Conservation (phyloP, 1,284 basidiomycete genomes). For the Cutaneotrichosporon mucoides region DNA sequence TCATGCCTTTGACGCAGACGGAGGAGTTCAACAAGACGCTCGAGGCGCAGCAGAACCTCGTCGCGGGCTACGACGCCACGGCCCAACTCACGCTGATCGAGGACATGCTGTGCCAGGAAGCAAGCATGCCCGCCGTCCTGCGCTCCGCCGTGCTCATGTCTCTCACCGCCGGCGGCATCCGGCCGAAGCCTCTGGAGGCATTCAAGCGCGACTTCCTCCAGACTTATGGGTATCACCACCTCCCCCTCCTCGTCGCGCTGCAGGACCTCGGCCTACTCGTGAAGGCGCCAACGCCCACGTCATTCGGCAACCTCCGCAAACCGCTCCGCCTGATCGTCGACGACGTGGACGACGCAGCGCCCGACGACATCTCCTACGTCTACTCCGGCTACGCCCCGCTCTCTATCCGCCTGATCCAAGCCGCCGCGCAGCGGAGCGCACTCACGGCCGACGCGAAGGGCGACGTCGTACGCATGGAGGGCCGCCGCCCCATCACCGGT, state of each 20-base stretch:
- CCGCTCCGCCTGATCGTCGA: slow-evolving; percentile 88
- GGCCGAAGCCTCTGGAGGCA: slow-evolving; percentile 76
- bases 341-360: slow-evolving; percentile 63
- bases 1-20: slow-evolving; percentile 78
- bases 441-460: slow-evolving; percentile 51
- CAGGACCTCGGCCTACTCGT: slow-evolving; percentile 63
- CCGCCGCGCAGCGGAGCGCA: slow-evolving; percentile 81
- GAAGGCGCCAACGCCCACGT: slow-evolving; percentile 44
- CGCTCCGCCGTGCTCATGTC: slow-evolving; percentile 81
- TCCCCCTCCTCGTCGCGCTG: slow-evolving; percentile 79
- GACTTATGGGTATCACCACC: slow-evolving; percentile 86
- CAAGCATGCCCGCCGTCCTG: slow-evolving; percentile 69
- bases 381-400: slow-evolving; percentile 97
- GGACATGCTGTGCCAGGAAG: slow-evolving; percentile 72
- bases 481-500: slow-evolving; percentile 65
- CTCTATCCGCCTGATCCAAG: slow-evolving; percentile 85
- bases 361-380: slow-evolving; percentile 90
- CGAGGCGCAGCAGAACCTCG: slow-evolving; percentile 94
- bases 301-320: slow-evolving; percentile 71
- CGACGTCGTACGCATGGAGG: slow-evolving; percentile 46
- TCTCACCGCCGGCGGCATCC: slow-evolving; percentile 78
- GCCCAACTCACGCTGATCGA: slow-evolving; percentile 76
- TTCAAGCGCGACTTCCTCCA: slow-evolving; percentile 90
- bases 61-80: slow-evolving; percentile 79
- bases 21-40: slow-evolving; percentile 86